phyloP scores from a whole-genome alignment of 106 monocot species.

The Narthecium ossifragum region DNA sequence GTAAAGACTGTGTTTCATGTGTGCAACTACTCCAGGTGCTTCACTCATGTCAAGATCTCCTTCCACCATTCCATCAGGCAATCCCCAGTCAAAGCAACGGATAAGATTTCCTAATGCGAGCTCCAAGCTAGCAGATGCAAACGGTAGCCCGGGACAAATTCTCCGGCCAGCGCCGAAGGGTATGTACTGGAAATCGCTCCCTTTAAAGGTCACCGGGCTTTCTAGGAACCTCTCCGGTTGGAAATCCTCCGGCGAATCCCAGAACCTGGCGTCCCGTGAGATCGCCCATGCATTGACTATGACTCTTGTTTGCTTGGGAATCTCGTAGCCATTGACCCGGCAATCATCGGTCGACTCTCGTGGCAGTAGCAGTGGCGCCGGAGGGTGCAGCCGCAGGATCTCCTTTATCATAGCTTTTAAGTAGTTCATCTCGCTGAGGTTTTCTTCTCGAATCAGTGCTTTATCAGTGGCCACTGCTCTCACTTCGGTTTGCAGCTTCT shows the following conservation, averaged over 20 bases:
- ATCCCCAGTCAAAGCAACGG: neutral
- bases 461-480: neutral
- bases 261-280: neutral
- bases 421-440: neutral
- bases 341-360: neutral
- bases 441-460: neutral
- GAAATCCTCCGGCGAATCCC: constrained; percentile 1
- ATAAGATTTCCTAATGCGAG: neutral
- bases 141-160: constrained; percentile 1
- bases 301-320: neutral
- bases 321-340: neutral
- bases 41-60: neutral
- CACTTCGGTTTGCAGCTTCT: constrained; percentile 29
- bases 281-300: constrained; percentile 6
- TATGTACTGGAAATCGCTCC: neutral
- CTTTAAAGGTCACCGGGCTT: neutral
- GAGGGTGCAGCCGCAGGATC: constrained; percentile 1
- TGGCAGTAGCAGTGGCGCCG: neutral
- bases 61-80: neutral
- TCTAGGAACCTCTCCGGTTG: neutral
- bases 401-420: neutral
- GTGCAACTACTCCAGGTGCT: neutral
- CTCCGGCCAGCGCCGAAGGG: constrained; percentile 1
- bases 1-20: neutral
- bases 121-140: neutral